Base-by-base conservation (phyloP, 108 stramenopile species). In the Cyclotella choctawhatcheeana region DNA sequence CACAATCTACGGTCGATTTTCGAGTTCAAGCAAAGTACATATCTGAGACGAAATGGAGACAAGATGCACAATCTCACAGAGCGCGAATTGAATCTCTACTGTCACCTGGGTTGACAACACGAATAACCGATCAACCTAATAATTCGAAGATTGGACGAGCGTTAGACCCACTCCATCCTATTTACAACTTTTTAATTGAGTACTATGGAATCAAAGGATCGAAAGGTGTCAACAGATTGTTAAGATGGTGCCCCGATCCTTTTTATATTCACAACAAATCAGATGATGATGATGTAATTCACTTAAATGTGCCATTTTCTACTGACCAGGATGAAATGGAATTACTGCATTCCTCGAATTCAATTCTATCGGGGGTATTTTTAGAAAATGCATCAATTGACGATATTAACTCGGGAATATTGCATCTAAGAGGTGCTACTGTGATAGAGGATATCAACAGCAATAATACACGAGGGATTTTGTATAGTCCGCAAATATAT, bases 181-280 rank as follows among this genome's bases (percentile, higher is more conserved):
- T 91, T n/a, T 93, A 89, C 69, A 93, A 93, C 56, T 93, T 93
- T 75, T 60, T 93, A 31, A 85, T 93, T 34, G 93, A 93, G 67
- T 93, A 93, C 67, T 93, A 93, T 69, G 93, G 93, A 18, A 48
- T 93, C 17, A 91, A 88, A 54, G 89, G 88, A 0, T 34, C 58
- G 52, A 93, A 90, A 66, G 92, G 92, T 13, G 63, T 79, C 16
- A 59, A 76, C 27, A 51, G 85, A 58, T 66, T 93, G 45, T 69
- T 71, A 17, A 25, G 88, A 43, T 93, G 92, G 92, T 83, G 84
- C 24, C 93, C 93, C 5, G 48, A 71, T 63, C 78, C 82, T 22
- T 52, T 58, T 21, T 65, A 37, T 22, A 5, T 8, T 27, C n/a
- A 24, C 61, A 6, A 22, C 5, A 0, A 5, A 21, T 5, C 1